Base-by-base conservation (phyloP, 2,329 filamentous ascomycete genomes). In the Capronia epimyces region DNA sequence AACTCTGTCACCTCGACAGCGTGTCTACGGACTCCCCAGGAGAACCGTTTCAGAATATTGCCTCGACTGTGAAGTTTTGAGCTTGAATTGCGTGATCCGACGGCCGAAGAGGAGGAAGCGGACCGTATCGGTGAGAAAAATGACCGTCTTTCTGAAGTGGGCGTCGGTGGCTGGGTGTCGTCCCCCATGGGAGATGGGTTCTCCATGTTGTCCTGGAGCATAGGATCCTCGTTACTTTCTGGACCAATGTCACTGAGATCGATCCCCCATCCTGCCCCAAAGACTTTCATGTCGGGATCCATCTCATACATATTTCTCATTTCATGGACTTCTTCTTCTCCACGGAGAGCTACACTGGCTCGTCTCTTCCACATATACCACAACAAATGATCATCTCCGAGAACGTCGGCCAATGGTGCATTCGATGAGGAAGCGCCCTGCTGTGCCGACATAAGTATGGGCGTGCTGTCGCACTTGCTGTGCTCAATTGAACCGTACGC, bases 201-300 rank as follows among this genome's bases (percentile, higher is more conserved):
- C 16, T 50, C 37, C 34, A 24, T 24, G 3, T 16, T 22, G 18
- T 52, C 49, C 12, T 55, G 46, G 6, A 53, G 46, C 45, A 55
- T 57, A 7, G 49, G 49, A 16, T 50, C 52, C 15, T 55, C 46
- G 29, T 52, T 52, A 43, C 49, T 52, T 24, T 42, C 39, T 12
- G 55, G 46, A 29, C 49, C 48, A 42, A 48, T 48, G 32, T 54
- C 46, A 16, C 46, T 55, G 7, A 46, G 46, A 39, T 53, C 51
- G 9, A 57, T 22, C 22, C 46, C 43, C 51, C 55, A 55, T 41
- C 46, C 52, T 40, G 20, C 13, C 22, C 45, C 43, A 21, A 55
- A 50, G 21, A 58, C 22, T 39, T 54, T 54, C 57, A 58, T 54
- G 20, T 60, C 55, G 42, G 52, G 57, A 39, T 59, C 55, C n/a